Base-by-base conservation (phyloP, 192 early-diverging fungal genomes). In the Coemansia sp. region DNA sequence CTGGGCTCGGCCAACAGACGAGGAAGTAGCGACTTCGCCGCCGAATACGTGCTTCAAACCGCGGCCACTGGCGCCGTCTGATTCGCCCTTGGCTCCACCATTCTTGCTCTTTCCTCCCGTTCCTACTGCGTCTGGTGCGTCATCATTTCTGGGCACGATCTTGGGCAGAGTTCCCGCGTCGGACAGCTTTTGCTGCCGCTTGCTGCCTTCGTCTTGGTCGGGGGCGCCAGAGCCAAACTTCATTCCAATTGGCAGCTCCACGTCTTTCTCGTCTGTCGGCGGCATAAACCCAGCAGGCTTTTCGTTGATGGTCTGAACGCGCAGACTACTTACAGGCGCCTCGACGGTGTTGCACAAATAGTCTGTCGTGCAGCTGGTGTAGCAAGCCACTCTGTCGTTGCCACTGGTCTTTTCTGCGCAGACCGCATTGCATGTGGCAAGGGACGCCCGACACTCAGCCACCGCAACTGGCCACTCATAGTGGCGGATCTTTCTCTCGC, bases 211-310 rank as follows among this genome's bases (percentile, higher is more conserved):
- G 45, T 59, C 71, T 28, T 43, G 46, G 4, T 48, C 73, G 14
- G 70, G 57, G 3, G 61, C 58, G 20, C 39, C 40, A 5, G 57
- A 57, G 33, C 62, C 73, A 67, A 81, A 75, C 78, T 81, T 81
- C 78, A 81, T 81, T 42, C 78, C 78, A 10, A 81, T 69, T 2
- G 78, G 46, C 58, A 81, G 65, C 48, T 76, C 78, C 21, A 81
- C 67, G 9, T 75, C 78, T 53, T 28, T 71, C 60, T 73, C 69
- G 35, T 81, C 78, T 0, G 48, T n/a, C 5, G 78, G 78, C 38
- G 69, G 66, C 36, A 75, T 72, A 64, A 72, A 81, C 16, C 78
- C 78, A 7, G 55, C 60, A 0, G 78, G 78, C 55, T 66, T 71
- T 33, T 81, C 78, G 60, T 63, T 63, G 45, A 67, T 55, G 6